Evolutionary conservation across 169 alveolate species (phyloP).

Genomic region (Toxoplasma gondii): DNA sequence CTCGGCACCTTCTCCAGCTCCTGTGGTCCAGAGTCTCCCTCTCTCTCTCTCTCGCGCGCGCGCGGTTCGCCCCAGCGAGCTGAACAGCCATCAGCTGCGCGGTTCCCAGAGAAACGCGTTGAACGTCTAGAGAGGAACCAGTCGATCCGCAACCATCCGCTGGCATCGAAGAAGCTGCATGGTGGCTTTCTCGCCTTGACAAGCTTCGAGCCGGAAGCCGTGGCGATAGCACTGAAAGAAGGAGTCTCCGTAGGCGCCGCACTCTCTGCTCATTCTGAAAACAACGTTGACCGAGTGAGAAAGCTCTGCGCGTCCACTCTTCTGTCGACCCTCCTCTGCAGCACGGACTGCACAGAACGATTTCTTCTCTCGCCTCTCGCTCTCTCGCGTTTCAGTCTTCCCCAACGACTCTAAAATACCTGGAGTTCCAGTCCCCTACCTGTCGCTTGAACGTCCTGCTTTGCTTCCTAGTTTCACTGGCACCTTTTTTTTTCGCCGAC

Average conservation of each 20-base stretch:
- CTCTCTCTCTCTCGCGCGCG: neutral
- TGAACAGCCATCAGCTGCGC: too few species aligned
- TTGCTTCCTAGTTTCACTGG: too few species aligned
- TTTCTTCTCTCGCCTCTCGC: too few species aligned
- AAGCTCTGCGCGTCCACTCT: neutral
- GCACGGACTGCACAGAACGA: too few species aligned
- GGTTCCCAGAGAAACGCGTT: too few species aligned
- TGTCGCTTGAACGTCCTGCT: too few species aligned
- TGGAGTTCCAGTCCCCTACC: too few species aligned
- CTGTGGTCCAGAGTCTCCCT: neutral
- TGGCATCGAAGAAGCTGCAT: neutral
- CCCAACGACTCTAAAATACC: too few species aligned
- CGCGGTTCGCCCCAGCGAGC: neutral
- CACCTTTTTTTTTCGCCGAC: too few species aligned
- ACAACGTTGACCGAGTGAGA: neutral
- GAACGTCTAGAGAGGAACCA: neutral
- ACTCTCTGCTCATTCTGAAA: neutral
- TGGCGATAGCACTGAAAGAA: constrained; percentile 22
- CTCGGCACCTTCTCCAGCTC: neutral
- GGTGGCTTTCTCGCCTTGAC: neutral
- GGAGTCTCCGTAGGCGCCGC: neutral
- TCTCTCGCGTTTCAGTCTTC: too few species aligned
- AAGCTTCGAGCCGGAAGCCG: neutral
- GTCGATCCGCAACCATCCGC: neutral
- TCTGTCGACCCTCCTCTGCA: too few species aligned